These are phyloP conservation scores for Salix viminalis DNA, from an alignment of 345 rosid genomes.

Conservation along the genomic window DNA sequence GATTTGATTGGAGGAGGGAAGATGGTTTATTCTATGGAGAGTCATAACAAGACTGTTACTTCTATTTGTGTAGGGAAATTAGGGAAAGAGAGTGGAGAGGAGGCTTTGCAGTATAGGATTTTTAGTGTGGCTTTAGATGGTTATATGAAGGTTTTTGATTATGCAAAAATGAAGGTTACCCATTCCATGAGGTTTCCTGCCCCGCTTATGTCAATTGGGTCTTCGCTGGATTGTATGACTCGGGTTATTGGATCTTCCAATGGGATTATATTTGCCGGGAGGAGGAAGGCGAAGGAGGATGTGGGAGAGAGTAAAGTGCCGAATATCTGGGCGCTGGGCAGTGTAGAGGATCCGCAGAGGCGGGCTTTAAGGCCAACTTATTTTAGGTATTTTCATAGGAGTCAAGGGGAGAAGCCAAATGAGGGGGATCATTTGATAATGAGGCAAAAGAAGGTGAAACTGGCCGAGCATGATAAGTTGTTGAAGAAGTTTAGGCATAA, in stretches of 20 bases:
- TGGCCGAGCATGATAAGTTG: slow-evolving; percentile 72
- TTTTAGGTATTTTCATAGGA: slow-evolving; percentile 78
- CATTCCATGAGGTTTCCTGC: slow-evolving; percentile 90
- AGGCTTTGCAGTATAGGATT: slow-evolving; percentile 48
- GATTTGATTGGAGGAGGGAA: slow-evolving; percentile 83
- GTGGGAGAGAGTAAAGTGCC: slow-evolving; percentile 25
- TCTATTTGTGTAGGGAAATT: slow-evolving; percentile 57
- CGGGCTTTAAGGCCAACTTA: slow-evolving; percentile 48
- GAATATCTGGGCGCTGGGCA: slow-evolving; percentile 37
- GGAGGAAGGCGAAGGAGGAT: slow-evolving; percentile 54
- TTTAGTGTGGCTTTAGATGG: slow-evolving; percentile 86
- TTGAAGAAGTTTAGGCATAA: slow-evolving; percentile 83
- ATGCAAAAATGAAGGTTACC: slow-evolving; percentile 64
- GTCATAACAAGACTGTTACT: slow-evolving; percentile 91
- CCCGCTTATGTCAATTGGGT: slow-evolving; percentile 64
- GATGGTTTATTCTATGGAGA: slow-evolving; percentile 78
- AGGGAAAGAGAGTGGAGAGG: slow-evolving; percentile 38
- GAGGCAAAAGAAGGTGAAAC: slow-evolving; percentile 70
- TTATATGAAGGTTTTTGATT: slow-evolving; percentile 89
- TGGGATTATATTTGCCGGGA: slow-evolving; percentile 68
- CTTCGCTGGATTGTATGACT: slow-evolving; percentile 54
- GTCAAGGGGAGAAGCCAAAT: slow-evolving; percentile 71
- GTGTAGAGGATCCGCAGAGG: slow-evolving; percentile 38
- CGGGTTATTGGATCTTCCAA: slow-evolving; percentile 72
- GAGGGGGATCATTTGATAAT: slow-evolving; percentile 60